These are phyloP conservation scores for Aureobasidium lini DNA, from an alignment of 2,329 filamentous ascomycete species.

Conservation along the genomic window DNA sequence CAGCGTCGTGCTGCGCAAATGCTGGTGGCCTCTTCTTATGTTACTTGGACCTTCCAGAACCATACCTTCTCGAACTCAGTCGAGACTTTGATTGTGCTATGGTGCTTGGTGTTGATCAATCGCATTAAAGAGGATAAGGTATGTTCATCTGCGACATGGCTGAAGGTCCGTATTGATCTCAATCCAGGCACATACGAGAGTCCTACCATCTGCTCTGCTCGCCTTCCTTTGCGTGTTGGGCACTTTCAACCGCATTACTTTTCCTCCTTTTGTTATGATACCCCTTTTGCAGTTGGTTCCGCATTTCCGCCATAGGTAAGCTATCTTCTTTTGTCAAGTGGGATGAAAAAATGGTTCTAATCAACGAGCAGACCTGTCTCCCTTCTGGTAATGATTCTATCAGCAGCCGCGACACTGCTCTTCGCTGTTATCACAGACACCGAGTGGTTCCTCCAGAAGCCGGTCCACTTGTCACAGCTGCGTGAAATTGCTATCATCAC, in stretches of 20 bases:
- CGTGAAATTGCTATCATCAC: conserved; percentile 47
- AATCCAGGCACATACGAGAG: conserved; percentile 61
- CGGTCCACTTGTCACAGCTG: conserved; percentile 58
- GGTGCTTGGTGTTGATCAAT: conserved; percentile 86
- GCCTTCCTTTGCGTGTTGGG: conserved; percentile 78
- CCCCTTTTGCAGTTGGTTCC: conserved; percentile 77
- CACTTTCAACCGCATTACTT: conserved; percentile 93
- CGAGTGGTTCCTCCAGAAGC: conserved; percentile 61
- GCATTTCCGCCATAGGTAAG: conserved; percentile 74
- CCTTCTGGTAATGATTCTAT: conserved; percentile 56
- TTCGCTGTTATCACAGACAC: conserved; percentile 78
- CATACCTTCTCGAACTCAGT: conserved; percentile 98
- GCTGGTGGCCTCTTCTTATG: conserved; percentile 89
- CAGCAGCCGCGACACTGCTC: conserved; percentile 61
- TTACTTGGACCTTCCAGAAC: conserved; percentile 97
- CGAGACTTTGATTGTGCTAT: conserved; percentile 85
- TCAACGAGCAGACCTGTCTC: conserved; percentile 42
- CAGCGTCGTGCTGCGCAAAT: conserved; percentile 66
- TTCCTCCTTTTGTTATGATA: conserved; percentile 84
- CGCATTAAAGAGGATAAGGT: conserved; percentile 76
- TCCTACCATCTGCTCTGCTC: conserved; percentile 68
- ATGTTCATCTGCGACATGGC: not conserved
- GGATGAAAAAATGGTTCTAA: conserved; percentile 6
- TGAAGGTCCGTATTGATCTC: not conserved
- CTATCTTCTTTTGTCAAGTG: conserved; percentile 13